Conservation (phyloP, 2,329 filamentous ascomycete species). For the Cladophialophora psammophila region DNA sequence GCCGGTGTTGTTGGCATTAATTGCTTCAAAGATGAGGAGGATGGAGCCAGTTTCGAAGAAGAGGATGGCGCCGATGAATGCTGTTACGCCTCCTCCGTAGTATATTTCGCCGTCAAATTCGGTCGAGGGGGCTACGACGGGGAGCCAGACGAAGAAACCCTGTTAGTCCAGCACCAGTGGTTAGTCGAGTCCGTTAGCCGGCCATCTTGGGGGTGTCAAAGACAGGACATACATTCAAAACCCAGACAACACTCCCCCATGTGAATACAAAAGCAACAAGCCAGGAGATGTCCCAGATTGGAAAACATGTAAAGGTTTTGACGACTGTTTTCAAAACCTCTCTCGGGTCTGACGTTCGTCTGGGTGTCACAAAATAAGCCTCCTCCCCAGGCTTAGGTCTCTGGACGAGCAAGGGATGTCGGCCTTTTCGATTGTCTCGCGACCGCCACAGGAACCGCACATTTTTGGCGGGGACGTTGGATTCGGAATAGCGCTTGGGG, state of each 20-base stretch:
- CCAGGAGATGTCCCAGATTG: slow-evolving; percentile 65
- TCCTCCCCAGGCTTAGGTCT: slow-evolving; percentile 43
- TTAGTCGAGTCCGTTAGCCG: not conserved
- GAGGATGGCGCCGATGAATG: slow-evolving; percentile 71
- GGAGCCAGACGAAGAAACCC: slow-evolving; percentile 65
- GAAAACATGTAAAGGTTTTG: slow-evolving; percentile 60
- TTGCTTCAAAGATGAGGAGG: slow-evolving; percentile 69
- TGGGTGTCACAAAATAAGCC: slow-evolving; percentile 44
- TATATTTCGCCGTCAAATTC: slow-evolving; percentile 55
- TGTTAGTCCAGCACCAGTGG: not conserved
- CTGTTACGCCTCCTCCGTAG: slow-evolving; percentile 66
- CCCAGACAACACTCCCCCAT: slow-evolving; percentile 62
- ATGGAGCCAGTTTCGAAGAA: slow-evolving; percentile 73
- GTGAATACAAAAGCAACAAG: slow-evolving; percentile 64
- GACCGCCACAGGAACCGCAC: slow-evolving; percentile 52
- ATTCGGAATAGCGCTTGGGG: slow-evolving; percentile 16
- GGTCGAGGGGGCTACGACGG: slow-evolving; percentile 58
- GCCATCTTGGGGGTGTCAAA: not conserved
- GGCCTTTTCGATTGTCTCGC: slow-evolving; percentile 58
- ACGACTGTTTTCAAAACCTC: slow-evolving; percentile 49
- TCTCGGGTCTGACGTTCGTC: slow-evolving; percentile 44
- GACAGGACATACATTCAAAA: slow-evolving; percentile 51
- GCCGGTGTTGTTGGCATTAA: slow-evolving; percentile 70
- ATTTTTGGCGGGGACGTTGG: slow-evolving; percentile 39
- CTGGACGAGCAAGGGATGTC: slow-evolving; percentile 51